These are phyloP conservation scores for Cercospora canescens DNA, from an alignment of 2,329 filamentous ascomycete genomes.

Conservation along the genomic window DNA sequence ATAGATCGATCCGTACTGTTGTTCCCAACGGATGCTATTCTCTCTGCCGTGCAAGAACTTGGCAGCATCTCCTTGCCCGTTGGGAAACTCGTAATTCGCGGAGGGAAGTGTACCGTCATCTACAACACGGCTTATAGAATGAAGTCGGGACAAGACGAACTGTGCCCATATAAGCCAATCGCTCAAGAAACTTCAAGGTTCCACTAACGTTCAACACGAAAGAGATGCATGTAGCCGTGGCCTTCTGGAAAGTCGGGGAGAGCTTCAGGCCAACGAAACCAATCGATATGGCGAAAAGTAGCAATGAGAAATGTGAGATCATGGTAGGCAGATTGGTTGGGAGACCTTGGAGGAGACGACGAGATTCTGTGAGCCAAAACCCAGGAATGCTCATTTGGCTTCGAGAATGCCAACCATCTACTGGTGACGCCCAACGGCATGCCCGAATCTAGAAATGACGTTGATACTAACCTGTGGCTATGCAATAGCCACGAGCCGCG, in stretches of 20 bases:
- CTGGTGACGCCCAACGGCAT: background rate
- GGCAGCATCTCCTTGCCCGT: constrained; percentile 43
- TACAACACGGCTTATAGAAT: background rate
- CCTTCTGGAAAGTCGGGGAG: background rate
- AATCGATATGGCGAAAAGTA: background rate
- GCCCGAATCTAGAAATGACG: background rate
- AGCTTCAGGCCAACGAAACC: background rate
- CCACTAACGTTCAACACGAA: background rate
- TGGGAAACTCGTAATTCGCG: constrained; percentile 35
- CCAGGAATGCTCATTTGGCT: background rate
- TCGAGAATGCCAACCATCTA: background rate
- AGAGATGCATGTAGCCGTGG: background rate
- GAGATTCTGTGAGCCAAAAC: background rate
- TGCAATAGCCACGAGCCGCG: background rate
- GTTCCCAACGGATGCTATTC: constrained; percentile 1
- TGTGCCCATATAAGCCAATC: background rate
- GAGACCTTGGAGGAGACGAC: background rate
- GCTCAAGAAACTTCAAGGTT: background rate
- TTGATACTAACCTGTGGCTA: background rate
- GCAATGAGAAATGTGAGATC: background rate
- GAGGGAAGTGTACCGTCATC: background rate
- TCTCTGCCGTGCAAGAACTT: constrained; percentile 44
- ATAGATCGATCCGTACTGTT: constrained; percentile 1
- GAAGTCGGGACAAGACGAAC: background rate
- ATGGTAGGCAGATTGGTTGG: background rate